Percentiles rank a stretch among this genome's conserved stretches.
These are phyloP conservation scores for Zymoseptoria tritici DNA, from an alignment of 2,329 filamentous ascomycete species.

Conservation along the genomic window DNA sequence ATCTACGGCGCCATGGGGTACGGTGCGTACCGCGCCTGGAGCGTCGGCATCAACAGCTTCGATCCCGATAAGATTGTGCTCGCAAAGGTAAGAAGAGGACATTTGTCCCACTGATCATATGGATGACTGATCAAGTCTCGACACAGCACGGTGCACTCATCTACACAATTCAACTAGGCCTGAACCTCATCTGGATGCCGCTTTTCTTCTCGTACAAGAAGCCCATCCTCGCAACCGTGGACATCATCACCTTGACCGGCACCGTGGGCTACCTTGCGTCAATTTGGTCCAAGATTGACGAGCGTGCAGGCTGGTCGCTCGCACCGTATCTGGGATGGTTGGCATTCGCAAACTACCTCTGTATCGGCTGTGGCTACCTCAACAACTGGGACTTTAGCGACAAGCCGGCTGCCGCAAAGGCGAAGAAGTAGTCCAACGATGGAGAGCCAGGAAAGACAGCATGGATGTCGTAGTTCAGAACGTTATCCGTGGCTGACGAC, in stretches of 20 bases:
- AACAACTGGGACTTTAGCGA: conserved; percentile 34
- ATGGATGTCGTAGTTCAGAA: neutral
- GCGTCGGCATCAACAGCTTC: conserved; percentile 52
- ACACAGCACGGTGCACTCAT: conserved; percentile 59
- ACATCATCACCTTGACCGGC: conserved; percentile 66
- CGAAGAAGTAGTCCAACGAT: neutral
- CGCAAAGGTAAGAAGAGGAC: conserved; percentile 43
- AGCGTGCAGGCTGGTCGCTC: conserved; percentile 63
- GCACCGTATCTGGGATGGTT: conserved; percentile 82
- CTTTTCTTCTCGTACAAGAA: conserved; percentile 76
- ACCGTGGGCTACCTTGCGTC: conserved; percentile 67
- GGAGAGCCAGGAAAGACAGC: neutral
- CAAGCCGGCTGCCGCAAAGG: conserved; percentile 15
- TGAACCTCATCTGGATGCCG: conserved; percentile 88
- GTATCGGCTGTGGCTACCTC: conserved; percentile 36
- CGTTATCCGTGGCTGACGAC: neutral
- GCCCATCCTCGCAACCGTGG: conserved; percentile 65
- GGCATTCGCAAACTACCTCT: conserved; percentile 75
- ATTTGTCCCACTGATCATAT: neutral
- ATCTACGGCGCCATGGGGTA: conserved; percentile 75
- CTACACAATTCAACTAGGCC: conserved; percentile 75
- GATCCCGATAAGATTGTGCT: conserved; percentile 48
- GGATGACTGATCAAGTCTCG: neutral
- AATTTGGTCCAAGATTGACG: conserved; percentile 68
- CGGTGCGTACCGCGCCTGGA: conserved; percentile 71